Base-by-base conservation (phyloP, 768 basidiomycete genomes). In the Termitomyces sp. region DNA sequence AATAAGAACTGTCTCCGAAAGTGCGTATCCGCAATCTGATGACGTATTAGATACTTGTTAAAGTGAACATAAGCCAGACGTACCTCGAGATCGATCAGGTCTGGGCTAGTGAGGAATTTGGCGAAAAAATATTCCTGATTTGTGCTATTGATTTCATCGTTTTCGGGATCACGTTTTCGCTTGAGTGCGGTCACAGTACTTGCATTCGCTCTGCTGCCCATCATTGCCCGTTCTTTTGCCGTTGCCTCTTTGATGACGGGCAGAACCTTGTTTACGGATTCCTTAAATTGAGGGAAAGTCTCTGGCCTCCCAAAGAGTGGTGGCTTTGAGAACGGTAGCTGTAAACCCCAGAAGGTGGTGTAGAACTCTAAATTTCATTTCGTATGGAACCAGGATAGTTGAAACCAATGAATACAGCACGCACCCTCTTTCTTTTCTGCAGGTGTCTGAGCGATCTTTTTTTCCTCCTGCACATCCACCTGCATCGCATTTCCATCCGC, bases 1-100 rank as follows among this genome's bases (percentile, higher is more conserved):
- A 95, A 86, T 19, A 96, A 78, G 70, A 94, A 85, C 71, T 96
- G 94, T 15, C 92, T 85, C n/a, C 94, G 88, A 76, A 97, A 97
- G 63, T 89, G 83, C 0, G 89, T 89, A 65, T 95, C 94, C 21
- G 92, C 88, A 52, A 95, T 82, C 93, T 94, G 62, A 26, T 46
- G 60, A 46, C 55, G 56, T 47, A 60, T 51, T 53, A 50, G 35
- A 15, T 21, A 17, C 5, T 3, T 8, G 30, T 23, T 6, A 38
- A 8, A 35, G 6, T 54, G 61, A 40, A 30, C 50, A 38, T 37
- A 2, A 44, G 17, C 12, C 1, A 6, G 33, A 63, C 77, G 50
- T 50, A 93, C 94, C 80, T 97, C 93, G 47, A 94, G 84, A 51
- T 90, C 92, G 15, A 94, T 75, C 21, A 97, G 74, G 54, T 94